Evolutionary conservation across 352 stramenopile genomes (phyloP), one percentile per base, ranked within the genome.

Genomic region (Aphanomyces euteiches): DNA sequence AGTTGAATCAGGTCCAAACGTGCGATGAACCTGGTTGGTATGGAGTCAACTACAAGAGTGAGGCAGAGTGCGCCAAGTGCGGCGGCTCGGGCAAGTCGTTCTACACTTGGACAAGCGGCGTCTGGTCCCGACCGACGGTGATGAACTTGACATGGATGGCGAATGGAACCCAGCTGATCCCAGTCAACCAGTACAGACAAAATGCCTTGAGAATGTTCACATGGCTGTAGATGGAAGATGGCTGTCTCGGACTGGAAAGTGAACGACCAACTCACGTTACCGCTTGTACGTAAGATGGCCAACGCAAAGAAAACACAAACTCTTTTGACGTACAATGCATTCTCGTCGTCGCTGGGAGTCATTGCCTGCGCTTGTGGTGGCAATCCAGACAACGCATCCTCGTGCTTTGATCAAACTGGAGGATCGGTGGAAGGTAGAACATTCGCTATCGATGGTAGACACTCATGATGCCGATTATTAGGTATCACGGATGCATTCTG

Each of bases 331-430:
- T 70, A 70, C 64, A 70, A 70, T n/a, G 45, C 40, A 6, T 47
- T 70, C 8, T 39, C 64, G 34, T 21, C 28, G 7, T 43, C 40
- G 10, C 21, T 70, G 43, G 19, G 19, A 0, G n/a, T 39, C 39
- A 53, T 70, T 50, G 64, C 64, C 15, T 70, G 64, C 19, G 64
- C 64, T n/a, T 70, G 64, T 28, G 45, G 61, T 59, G n/a, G 48
- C 12, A 47, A 21, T 17, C 5, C 64, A 10, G 19, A 34, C 37
- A 28, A 37, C 54, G 10, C 34, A 3, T 70, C 54, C 6, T 8
- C n/a, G 28, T 61, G 54, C 54, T 61, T 61, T 61, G 21, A 61
- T 37, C 21, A 37, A 41, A 39, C 43, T 37, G 37, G 15, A 17
- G 54, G 54, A 12, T 61, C 54, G 12, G 28, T 61, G 1, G 54